Conservation (phyloP, 2,329 filamentous ascomycete genomes). For the Arthrinium puccinioides region DNA sequence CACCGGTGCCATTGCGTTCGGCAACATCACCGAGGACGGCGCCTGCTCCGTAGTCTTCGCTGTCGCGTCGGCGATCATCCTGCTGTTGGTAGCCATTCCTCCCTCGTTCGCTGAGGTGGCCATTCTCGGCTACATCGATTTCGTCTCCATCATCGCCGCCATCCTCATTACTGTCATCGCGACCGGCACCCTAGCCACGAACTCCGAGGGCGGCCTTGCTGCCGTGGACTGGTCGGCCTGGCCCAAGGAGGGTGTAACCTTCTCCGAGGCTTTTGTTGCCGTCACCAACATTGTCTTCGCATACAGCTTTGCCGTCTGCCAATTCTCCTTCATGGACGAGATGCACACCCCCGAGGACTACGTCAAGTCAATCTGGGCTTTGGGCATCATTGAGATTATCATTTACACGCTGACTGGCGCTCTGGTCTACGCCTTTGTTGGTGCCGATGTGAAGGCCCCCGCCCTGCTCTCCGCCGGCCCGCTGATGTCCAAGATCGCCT, state of each 20-base stretch:
- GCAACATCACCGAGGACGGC: slow-evolving; percentile 47
- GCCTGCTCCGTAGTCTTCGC: slow-evolving; percentile 53
- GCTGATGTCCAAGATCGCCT: slow-evolving; percentile 51
- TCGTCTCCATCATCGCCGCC: slow-evolving; percentile 48
- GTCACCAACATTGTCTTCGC: slow-evolving; percentile 58
- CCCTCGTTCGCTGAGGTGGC: slow-evolving; percentile 52
- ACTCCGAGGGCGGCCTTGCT: slow-evolving; percentile 7
- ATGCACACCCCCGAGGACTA: slow-evolving; percentile 32
- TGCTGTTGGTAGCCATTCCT: slow-evolving; percentile 46
- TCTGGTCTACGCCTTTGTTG: slow-evolving; percentile 56
- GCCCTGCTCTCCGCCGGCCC: slow-evolving; percentile 50
- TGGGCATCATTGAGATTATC: slow-evolving; percentile 45
- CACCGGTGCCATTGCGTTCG: slow-evolving; percentile 55
- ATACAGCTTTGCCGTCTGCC: slow-evolving; percentile 37
- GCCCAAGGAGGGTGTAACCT: slow-evolving; percentile 24
- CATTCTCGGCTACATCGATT: slow-evolving; percentile 51
- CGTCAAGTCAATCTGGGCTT: slow-evolving; percentile 36
- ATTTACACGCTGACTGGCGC: slow-evolving; percentile 55
- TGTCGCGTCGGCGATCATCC: slow-evolving; percentile 46
- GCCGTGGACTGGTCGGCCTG: slow-evolving; percentile 23
- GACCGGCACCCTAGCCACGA: slow-evolving; percentile 34
- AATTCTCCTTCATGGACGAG: slow-evolving; percentile 30
- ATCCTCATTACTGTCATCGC: slow-evolving; percentile 54
- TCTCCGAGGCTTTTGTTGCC: slow-evolving; percentile 43
- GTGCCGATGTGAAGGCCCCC: slow-evolving; percentile 48